Conservation (phyloP, 2,329 filamentous ascomycete genomes). For the Lizonia empirigonia region DNA sequence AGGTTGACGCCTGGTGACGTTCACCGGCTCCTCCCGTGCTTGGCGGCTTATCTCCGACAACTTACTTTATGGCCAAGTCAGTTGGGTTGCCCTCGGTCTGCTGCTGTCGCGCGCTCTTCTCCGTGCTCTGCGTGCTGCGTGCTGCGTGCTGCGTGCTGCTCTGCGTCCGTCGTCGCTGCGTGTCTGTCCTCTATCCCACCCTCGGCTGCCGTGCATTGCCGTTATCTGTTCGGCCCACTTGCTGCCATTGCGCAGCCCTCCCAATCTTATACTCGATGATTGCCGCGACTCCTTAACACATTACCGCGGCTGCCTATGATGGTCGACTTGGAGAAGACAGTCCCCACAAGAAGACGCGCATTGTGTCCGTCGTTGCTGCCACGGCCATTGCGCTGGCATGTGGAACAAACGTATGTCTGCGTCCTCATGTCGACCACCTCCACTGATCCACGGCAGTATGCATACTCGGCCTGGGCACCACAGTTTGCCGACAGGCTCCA, state of each 20-base stretch:
- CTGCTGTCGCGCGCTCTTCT: neutral
- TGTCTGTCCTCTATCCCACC: neutral
- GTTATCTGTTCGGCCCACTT: slow-evolving; percentile 20
- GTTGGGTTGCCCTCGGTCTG: neutral
- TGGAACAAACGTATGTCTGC: slow-evolving; percentile 78
- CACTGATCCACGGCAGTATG: slow-evolving; percentile 69
- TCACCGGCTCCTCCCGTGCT: slow-evolving; percentile 20
- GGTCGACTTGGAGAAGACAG: slow-evolving; percentile 35
- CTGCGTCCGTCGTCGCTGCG: neutral
- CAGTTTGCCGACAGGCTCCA: slow-evolving; percentile 88
- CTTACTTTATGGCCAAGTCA: no score
- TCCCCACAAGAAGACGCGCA: slow-evolving; percentile 66
- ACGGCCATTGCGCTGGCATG: slow-evolving; percentile 86
- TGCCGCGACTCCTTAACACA: slow-evolving; percentile 21
- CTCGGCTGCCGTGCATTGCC: slow-evolving; percentile 13
- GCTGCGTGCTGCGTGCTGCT: neutral
- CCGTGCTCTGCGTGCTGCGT: neutral
- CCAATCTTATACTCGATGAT: slow-evolving; percentile 13
- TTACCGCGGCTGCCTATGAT: slow-evolving; percentile 26
- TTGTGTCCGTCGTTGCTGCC: slow-evolving; percentile 83
- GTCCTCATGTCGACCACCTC: neutral
- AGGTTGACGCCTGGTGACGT: slow-evolving; percentile 9
- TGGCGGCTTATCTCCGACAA: slow-evolving; percentile 33
- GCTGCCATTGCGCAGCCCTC: slow-evolving; percentile 18
- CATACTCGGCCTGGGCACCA: slow-evolving; percentile 96